Conservation (phyloP, 805 yeast genomes). For the Cyberlindnera americana region DNA sequence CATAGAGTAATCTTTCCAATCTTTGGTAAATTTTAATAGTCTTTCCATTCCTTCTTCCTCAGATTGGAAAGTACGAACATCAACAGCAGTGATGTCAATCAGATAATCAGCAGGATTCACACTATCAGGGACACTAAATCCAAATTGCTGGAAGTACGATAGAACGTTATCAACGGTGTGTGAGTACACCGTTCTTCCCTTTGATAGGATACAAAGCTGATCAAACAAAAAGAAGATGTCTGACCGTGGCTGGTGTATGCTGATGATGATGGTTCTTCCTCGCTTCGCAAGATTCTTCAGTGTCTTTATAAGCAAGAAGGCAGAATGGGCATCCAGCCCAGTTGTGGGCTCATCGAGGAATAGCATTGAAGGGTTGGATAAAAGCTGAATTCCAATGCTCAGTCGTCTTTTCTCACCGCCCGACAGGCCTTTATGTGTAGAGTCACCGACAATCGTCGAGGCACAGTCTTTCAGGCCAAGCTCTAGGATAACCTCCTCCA, state of each 20-base stretch:
- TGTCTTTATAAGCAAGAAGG: conserved; percentile 59
- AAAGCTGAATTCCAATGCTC: conserved; percentile 77
- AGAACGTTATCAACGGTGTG: conserved; percentile 42
- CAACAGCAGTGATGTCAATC: conserved; percentile 48
- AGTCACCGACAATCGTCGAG: conserved; percentile 58
- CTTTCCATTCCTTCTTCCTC: conserved; percentile 33
- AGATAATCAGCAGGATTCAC: conserved; percentile 52
- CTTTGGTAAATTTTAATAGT: conserved; percentile 29
- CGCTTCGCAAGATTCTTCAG: conserved; percentile 53
- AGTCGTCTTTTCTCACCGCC: conserved; percentile 85
- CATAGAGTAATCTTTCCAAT: conserved; percentile 33
- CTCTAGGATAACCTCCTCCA: conserved; percentile 60
- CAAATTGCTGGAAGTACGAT: conserved; percentile 42
- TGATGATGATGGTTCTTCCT: conserved; percentile 71
- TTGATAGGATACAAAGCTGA: conserved; percentile 61
- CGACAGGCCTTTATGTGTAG: conserved; percentile 55
- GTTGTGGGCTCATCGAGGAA: conserved; percentile 86
- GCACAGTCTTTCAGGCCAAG: conserved; percentile 69
- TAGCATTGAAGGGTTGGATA: conserved; percentile 71
- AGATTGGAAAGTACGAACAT: conserved; percentile 35
- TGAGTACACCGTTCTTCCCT: conserved; percentile 46
- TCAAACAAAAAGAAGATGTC: conserved; percentile 75
- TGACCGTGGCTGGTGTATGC: conserved; percentile 84
- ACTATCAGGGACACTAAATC: conserved; percentile 37
- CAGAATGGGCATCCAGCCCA: conserved; percentile 79